Evolutionary conservation across 306 rosid species (phyloP).

Genomic region (Trichosanthes cucumerina): DNA sequence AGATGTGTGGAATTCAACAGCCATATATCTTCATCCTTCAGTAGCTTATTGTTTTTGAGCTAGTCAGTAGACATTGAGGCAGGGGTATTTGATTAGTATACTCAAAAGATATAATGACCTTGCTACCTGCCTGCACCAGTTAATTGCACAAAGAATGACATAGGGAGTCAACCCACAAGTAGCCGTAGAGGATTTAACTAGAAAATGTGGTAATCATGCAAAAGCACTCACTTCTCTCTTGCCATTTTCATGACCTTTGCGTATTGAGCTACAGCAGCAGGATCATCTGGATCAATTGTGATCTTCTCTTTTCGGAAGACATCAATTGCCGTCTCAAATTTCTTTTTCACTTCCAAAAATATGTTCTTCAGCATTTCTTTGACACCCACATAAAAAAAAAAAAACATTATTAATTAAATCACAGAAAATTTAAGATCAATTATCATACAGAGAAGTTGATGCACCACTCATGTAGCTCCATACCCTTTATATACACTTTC

Average conservation of each 20-base stretch:
- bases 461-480: not conserved
- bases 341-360: slow-evolving; percentile 69
- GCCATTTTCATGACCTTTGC: slow-evolving; percentile 76
- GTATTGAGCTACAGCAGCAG: slow-evolving; percentile 79
- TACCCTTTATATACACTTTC: not conserved
- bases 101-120: not conserved
- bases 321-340: slow-evolving; percentile 67
- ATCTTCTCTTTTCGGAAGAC: slow-evolving; percentile 78
- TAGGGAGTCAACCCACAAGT: not conserved
- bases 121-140: not conserved
- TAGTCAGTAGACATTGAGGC: not conserved
- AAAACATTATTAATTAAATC: slow-evolving; percentile 18
- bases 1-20: not conserved
- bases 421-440: not conserved
- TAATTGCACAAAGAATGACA: not conserved
- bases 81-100: not conserved
- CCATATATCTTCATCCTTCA: not conserved
- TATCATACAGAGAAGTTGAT: not conserved
- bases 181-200: not conserved
- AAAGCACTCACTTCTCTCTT: slow-evolving; percentile 67
- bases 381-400: slow-evolving; percentile 18
- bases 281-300: slow-evolving; percentile 79
- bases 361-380: slow-evolving; percentile 79
- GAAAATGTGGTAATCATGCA: not conserved
- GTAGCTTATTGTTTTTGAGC: not conserved